Evolutionary conservation across 495 filamentous ascomycete genomes (phyloP), one percentile per base, ranked within the genome.

Genomic region (Hyaloscypha variabilis): DNA sequence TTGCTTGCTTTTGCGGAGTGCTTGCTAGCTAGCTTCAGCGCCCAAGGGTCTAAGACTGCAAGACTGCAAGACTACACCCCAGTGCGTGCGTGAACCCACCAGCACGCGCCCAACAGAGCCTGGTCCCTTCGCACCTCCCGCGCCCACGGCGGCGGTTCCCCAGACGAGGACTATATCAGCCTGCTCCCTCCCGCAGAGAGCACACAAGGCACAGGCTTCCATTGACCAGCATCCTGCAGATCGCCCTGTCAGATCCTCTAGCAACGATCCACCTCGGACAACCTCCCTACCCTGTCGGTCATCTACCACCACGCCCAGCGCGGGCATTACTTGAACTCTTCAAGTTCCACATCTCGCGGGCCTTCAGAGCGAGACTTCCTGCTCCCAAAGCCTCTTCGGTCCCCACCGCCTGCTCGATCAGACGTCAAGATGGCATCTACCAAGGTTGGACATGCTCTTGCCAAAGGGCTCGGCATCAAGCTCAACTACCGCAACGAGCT

Each of bases 391-490:
- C 60, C 17, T 36, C 57, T 30, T 42, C 62, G 46, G 26, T 19
- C 13, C 19, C 39, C 8, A 42, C 39, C 39, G 14, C 39, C 39
- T 46, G 6, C 39, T 4, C 39, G 13, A 46, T 31, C 26, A 30
- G 42, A 25, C 58, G 19, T 60, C 56, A 34, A n/a, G 26, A 64
- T 61, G 64, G 51, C 67, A 36, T 46, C 76, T 28, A 78, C 83
- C 64, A 89, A 89, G 75, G 60, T 90, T 63, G 89, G 92, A 73
- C 89, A 89, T 70, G 77, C 78, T 59, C 75, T 95, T 75, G 95
- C 95, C 63, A 94, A 91, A 75, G 83, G 79, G 55, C 81, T 98
- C 31, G 90, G 91, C 23, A 97, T 98, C 81, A 91, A 97, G 74
- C 81, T 97, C n/a, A 77, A 90, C 51, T 82, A 85, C 26, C 75